Conservation (phyloP, 169 alveolate genomes). For the Besnoitia besnoiti region DNA sequence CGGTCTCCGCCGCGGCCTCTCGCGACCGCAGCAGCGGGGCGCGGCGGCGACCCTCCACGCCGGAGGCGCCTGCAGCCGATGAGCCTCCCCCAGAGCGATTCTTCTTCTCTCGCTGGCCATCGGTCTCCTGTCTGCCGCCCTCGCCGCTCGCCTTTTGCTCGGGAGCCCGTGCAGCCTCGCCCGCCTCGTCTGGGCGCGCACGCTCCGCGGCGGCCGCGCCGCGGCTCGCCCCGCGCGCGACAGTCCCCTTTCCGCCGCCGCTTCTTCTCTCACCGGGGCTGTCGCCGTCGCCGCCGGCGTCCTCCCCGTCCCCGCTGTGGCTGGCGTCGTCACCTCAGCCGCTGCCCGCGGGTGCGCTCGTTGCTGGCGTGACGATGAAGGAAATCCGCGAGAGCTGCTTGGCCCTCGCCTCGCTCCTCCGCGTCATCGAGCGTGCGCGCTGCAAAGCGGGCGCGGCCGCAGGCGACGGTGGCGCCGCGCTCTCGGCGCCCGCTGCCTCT, state of each 20-base stretch:
- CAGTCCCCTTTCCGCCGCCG: not conserved
- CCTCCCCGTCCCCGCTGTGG: not conserved
- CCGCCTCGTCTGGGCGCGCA: no score
- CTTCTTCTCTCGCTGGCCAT: not conserved
- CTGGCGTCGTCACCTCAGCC: not conserved
- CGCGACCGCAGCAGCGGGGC: no score
- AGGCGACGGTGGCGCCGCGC: not conserved
- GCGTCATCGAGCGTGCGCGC: not conserved
- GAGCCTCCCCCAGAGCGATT: no score
- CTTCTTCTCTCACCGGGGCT: not conserved
- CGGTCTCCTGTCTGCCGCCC: not conserved
- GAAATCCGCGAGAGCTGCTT: not conserved
- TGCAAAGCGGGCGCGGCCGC: not conserved
- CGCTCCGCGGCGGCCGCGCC: not conserved
- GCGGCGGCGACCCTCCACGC: no score
- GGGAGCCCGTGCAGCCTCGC: not conserved
- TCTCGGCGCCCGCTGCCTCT: not conserved
- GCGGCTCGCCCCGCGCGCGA: not conserved
- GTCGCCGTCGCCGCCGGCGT: not conserved
- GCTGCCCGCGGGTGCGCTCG: not conserved
- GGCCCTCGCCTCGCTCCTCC: constrained; percentile 5
- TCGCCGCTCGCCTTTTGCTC: not conserved
- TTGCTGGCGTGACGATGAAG: not conserved
- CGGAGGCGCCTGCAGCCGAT: no score
- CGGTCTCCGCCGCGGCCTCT: not conserved